Percentiles rank a stretch among this genome's conserved stretches.
Evolutionary conservation across 140 eudicot species (phyloP).

Genomic region (Cichorium intybus): DNA sequence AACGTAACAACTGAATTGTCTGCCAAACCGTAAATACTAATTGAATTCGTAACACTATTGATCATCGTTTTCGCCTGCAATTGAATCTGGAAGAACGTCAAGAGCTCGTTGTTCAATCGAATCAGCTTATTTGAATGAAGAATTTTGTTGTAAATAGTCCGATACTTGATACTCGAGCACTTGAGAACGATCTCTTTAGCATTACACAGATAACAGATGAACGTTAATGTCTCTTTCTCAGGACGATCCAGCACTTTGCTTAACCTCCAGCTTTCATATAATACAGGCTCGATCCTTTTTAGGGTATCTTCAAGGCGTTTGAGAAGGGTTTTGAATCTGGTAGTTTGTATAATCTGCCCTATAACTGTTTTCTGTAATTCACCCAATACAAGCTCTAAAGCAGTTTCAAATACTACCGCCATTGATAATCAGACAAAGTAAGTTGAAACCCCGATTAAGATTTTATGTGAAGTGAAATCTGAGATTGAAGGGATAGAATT

Average conservation of each 20-base stretch:
- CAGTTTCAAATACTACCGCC: not conserved
- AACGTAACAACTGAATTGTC: not conserved
- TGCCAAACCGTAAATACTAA: not conserved
- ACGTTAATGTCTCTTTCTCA: constrained; percentile 1
- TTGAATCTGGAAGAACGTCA: constrained; percentile 22
- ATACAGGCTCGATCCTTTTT: constrained; percentile 1
- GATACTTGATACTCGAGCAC: constrained; percentile 2
- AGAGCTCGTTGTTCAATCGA: constrained; percentile 17
- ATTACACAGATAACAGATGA: constrained; percentile 1
- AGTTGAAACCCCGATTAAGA: not conserved
- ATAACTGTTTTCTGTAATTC: constrained; percentile 3
- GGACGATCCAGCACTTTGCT: constrained; percentile 19
- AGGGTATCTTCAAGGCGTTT: constrained; percentile 22
- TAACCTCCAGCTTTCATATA: constrained; percentile 5
- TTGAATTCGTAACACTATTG: not conserved
- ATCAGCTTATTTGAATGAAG: constrained; percentile 20
- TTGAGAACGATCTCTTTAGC: constrained; percentile 28
- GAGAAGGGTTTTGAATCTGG: not conserved
- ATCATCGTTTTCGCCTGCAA: not conserved
- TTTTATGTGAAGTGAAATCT: not conserved
- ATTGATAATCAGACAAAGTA: not conserved
- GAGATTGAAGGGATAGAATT: constrained; percentile 1
- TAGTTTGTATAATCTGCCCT: not conserved
- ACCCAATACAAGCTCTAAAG: not conserved
- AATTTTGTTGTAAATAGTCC: constrained; percentile 3